Percentiles rank a stretch among this genome's conserved stretches.
phyloP scores from a whole-genome alignment of 1,284 basidiomycete species.

The Ustilago cynodontis region DNA sequence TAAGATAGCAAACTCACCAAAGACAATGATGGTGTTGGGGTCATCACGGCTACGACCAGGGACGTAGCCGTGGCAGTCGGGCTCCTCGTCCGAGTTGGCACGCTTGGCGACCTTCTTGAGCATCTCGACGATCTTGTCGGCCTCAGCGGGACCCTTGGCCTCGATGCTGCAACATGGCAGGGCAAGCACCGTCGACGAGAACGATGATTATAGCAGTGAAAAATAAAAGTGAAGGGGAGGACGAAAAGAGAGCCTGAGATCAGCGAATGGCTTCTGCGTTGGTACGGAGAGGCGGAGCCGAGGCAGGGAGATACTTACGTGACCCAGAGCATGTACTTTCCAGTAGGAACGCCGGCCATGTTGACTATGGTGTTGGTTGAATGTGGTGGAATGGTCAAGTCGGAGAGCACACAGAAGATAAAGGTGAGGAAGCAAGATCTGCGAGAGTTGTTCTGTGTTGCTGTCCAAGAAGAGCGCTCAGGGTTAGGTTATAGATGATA shows the following conservation, averaged over 20 bases:
- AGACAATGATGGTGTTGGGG: slow-evolving; percentile 48
- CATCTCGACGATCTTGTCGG: slow-evolving; percentile 40
- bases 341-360: slow-evolving; percentile 40
- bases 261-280: too few relatives aligned
- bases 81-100: slow-evolving; percentile 51
- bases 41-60: slow-evolving; percentile 46
- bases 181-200: too few relatives aligned
- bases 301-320: slow-evolving; percentile 29
- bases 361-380: not conserved
- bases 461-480: slow-evolving; percentile 1
- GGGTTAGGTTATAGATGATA: slow-evolving; percentile 7
- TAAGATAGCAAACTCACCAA: slow-evolving; percentile 27
- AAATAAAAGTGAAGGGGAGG: too few relatives aligned
- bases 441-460: not conserved
- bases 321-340: slow-evolving; percentile 46
- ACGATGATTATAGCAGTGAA: too few relatives aligned
- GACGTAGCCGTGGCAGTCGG: slow-evolving; percentile 41
- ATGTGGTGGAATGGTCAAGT: not conserved
- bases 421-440: not conserved
- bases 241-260: too few relatives aligned
- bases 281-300: too few relatives aligned
- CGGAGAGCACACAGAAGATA: too few relatives aligned
- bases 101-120: slow-evolving; percentile 44
- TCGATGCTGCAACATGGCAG: slow-evolving; percentile 23
- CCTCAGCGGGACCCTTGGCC: slow-evolving; percentile 46